Evolutionary conservation across 768 basidiomycete species (phyloP), one percentile per base, ranked within the genome.

Genomic region (Gymnopilus junonius): DNA sequence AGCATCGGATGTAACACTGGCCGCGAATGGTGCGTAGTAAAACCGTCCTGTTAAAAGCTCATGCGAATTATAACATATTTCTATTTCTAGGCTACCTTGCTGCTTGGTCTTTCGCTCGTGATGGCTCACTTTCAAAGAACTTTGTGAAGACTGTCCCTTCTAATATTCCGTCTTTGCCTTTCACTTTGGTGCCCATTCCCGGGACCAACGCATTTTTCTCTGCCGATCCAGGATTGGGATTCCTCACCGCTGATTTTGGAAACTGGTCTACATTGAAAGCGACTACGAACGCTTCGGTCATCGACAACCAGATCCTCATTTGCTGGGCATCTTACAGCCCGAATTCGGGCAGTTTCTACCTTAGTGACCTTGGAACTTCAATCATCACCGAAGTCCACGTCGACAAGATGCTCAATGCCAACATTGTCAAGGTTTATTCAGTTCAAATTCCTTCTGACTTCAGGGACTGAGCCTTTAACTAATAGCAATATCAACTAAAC

Each of bases 51-150:
- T 25, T 25, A 14, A 53, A 14, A 21, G 5, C 39, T 37, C 54
- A 37, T 21, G 3, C n/a, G 15, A 31, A 1, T 6, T 50, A 15
- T 31, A 50, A 29, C 27, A n/a, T n/a, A n/a, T n/a, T n/a, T 20
- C 35, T 35, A 11, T 55, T 23, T n/a, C 5, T 6, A 59, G 58
- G 58, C 2, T 59, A 50, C 58, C 46, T 59, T 3, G 58, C 58
- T 5, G 48, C 58, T 15, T 59, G 58, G 58, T 37, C 35, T 32
- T 25, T 59, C 17, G 46, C 32, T n/a, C 2, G 34, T 7, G 58
- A 59, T 25, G 58, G 58, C 14, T 59, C 58, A 0, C 46, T 59
- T 8, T 59, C 58, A 15, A 23, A 45, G 7, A 35, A 59, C 12
- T 23, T 35, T 21, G 45, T 48, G 1, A 59, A 59, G 46, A 37